Evolutionary conservation across 2,329 filamentous ascomycete genomes (phyloP).

Genomic region (Neophaeococcomyces aloes): DNA sequence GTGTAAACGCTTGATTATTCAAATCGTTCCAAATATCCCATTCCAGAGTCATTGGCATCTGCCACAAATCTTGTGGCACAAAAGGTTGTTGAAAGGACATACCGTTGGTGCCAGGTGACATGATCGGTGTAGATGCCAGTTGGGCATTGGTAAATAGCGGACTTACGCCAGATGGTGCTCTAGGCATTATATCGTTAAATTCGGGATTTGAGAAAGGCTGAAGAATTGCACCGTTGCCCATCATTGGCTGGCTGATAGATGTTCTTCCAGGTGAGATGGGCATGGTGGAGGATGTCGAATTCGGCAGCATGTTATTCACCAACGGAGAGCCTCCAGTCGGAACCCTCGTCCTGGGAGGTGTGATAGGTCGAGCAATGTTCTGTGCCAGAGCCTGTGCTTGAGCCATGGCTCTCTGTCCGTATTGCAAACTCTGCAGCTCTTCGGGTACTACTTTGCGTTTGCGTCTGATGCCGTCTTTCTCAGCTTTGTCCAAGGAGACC

Average conservation of each 20-base stretch:
- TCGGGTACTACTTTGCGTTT: constrained; percentile 60
- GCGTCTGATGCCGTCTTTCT: constrained; percentile 70
- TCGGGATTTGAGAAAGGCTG: constrained; percentile 26
- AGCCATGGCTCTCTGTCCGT: constrained; percentile 22
- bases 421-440: constrained; percentile 14
- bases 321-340: constrained; percentile 14
- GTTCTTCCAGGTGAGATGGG: constrained; percentile 17
- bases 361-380: constrained; percentile 7
- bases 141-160: constrained; percentile 26
- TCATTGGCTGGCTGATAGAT: constrained; percentile 21
- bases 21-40: constrained; percentile 49
- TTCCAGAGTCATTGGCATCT: constrained; percentile 90
- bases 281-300: constrained; percentile 17
- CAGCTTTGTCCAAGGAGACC: constrained; percentile 79
- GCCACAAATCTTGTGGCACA: constrained; percentile 86
- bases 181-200: constrained; percentile 30
- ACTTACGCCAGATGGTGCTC: constrained; percentile 10
- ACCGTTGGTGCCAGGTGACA: constrained; percentile 25
- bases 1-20: constrained; percentile 2
- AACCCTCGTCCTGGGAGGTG: constrained; percentile 10
- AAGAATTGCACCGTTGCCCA: constrained; percentile 20
- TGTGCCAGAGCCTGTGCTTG: constrained; percentile 20
- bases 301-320: constrained; percentile 8
- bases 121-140: constrained; percentile 24
- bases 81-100: constrained; percentile 68